A percentile compares a stretch with the other conserved stretches of the same genome.
These are phyloP conservation scores for Gossypium bickii DNA, from an alignment of 345 rosid genomes.

Conservation along the genomic window DNA sequence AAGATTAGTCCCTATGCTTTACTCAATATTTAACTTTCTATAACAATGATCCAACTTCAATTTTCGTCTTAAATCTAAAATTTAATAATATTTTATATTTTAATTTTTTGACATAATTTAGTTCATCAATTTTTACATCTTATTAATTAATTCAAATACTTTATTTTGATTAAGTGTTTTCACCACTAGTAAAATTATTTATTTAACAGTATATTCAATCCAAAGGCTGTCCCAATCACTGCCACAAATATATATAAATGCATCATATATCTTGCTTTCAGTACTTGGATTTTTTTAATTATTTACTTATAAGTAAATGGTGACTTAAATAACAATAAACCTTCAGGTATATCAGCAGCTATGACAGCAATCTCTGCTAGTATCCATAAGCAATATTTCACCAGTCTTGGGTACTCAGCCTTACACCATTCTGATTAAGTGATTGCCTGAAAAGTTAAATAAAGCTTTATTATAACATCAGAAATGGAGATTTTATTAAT, in stretches of 20 bases:
- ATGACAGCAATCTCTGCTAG: conserved; percentile 63
- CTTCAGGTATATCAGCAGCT: conserved; percentile 53
- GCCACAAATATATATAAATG: background rate
- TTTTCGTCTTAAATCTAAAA: no score
- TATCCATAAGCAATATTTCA: conserved; percentile 56
- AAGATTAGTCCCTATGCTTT: no score
- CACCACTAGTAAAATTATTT: no score
- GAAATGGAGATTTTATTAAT: background rate
- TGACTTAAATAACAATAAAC: conserved; percentile 14
- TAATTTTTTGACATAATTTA: no score
- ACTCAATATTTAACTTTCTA: no score
- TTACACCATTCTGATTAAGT: conserved; percentile 61
- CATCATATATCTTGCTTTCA: background rate
- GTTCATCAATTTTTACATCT: no score
- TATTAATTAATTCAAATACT: no score
- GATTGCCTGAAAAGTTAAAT: conserved; percentile 39
- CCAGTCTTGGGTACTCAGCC: conserved; percentile 53
- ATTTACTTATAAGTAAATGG: background rate
- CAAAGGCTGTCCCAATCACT: conserved; percentile 66
- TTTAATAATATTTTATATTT: no score
- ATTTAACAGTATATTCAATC: conserved; percentile 34
- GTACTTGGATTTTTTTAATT: background rate
- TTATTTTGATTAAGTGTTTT: no score
- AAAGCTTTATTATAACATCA: background rate
- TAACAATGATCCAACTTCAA: no score